Evolutionary conservation across 306 rosid species (phyloP).

Genomic region (Crotalaria pallida): DNA sequence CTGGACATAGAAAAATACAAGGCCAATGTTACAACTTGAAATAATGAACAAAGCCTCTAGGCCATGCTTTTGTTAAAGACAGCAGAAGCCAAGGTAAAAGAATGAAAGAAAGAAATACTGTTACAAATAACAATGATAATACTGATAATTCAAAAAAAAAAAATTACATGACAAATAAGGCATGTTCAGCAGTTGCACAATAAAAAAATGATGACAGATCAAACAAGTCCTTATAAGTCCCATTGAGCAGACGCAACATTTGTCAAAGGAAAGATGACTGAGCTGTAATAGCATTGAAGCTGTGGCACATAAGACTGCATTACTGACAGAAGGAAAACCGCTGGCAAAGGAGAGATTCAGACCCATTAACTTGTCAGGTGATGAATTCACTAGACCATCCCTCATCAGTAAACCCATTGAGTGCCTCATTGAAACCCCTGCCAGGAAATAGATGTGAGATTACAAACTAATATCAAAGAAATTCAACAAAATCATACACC

Average conservation of each 20-base stretch:
- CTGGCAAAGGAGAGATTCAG: too few relatives aligned
- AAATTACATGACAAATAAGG: neutral
- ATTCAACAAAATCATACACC: neutral
- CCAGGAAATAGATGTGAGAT: too few relatives aligned
- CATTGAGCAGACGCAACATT: neutral
- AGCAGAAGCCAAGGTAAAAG: neutral
- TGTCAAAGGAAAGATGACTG: neutral
- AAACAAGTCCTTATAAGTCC: slow-evolving; percentile 2
- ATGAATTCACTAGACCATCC: too few relatives aligned
- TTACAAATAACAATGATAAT: neutral
- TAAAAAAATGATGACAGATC: neutral
- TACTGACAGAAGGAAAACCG: slow-evolving; percentile 90
- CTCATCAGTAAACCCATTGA: too few relatives aligned
- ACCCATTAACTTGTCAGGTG: too few relatives aligned
- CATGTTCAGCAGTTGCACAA: neutral
- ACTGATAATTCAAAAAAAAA: neutral
- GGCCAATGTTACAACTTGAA: neutral
- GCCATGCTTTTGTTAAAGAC: neutral
- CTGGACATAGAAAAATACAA: slow-evolving; percentile 38
- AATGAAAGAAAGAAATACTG: too few relatives aligned
- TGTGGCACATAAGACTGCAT: slow-evolving; percentile 91
- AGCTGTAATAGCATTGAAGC: slow-evolving; percentile 98
- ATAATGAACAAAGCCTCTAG: neutral
- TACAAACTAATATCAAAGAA: too few relatives aligned
- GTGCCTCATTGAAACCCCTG: too few relatives aligned